Conservation (phyloP, 129 eudicot genomes). For the Centella asiatica region DNA sequence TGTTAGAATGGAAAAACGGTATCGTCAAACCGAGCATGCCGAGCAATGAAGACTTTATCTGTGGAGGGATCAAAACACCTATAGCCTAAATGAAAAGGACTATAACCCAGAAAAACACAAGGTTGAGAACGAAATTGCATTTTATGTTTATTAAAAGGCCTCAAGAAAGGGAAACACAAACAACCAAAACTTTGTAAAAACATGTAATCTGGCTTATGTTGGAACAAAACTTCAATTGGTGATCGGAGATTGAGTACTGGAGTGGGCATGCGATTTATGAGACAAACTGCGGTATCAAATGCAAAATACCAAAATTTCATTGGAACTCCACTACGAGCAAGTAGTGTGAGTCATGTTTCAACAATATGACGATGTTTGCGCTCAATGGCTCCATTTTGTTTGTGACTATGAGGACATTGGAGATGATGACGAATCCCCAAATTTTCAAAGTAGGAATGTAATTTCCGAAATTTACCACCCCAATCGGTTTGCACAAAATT, state of each 20-base stretch:
- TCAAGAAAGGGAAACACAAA: neutral
- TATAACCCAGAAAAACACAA: neutral
- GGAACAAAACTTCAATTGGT: neutral
- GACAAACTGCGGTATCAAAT: neutral
- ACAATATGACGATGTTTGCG: neutral
- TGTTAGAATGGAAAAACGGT: neutral
- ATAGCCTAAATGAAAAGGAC: neutral
- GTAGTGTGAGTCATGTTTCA: neutral
- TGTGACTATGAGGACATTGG: neutral
- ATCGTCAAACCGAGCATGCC: neutral
- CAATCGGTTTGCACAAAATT: neutral
- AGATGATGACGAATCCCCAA: neutral
- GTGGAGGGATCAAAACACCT: neutral
- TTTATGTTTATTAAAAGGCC: neutral
- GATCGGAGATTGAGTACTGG: neutral
- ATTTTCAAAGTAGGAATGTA: neutral
- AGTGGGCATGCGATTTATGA: neutral
- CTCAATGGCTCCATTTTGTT: neutral
- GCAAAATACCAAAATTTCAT: neutral
- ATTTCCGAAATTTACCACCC: neutral
- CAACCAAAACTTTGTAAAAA: neutral
- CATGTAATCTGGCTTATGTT: neutral
- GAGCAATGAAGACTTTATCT: neutral
- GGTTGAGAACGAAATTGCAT: neutral
- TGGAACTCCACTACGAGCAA: neutral